Evolutionary conservation across 1,284 basidiomycete species (phyloP).

Genomic region (Cryptococcus jaspeensis): DNA sequence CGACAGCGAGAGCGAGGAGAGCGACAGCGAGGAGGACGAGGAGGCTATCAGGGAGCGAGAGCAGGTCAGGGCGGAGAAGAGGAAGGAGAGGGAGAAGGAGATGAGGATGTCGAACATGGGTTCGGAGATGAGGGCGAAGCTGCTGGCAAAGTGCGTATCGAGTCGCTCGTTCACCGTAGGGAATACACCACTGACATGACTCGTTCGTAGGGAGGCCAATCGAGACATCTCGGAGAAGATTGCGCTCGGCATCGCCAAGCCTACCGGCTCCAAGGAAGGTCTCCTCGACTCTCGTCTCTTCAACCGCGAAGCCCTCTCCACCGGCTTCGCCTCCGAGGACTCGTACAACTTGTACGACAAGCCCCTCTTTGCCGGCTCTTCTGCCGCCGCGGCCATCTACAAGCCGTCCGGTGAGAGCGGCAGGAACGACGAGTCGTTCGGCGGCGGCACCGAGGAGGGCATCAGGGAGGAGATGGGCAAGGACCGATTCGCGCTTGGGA

Average conservation of each 20-base stretch:
- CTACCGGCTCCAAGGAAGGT: slow-evolving; percentile 88
- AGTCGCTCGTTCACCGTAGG: too few relatives aligned
- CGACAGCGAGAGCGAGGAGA: slow-evolving; percentile 57
- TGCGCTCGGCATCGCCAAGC: slow-evolving; percentile 94
- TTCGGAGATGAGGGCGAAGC: slow-evolving; percentile 90
- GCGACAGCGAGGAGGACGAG: slow-evolving; percentile 69
- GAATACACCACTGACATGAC: not conserved
- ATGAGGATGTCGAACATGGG: slow-evolving; percentile 99
- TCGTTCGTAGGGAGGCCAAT: slow-evolving; percentile 69
- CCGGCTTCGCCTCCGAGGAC: slow-evolving; percentile 86
- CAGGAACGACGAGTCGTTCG: slow-evolving; percentile 83
- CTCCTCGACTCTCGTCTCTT: slow-evolving; percentile 97
- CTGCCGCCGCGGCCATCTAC: slow-evolving; percentile 96
- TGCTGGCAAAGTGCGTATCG: slow-evolving; percentile 68
- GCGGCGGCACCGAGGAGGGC: slow-evolving; percentile 91
- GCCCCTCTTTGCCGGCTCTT: slow-evolving; percentile 92
- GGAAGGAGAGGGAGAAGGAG: slow-evolving; percentile 90
- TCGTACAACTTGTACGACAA: slow-evolving; percentile 91
- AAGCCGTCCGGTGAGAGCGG: slow-evolving; percentile 70
- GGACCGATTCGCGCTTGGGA: slow-evolving; percentile 91
- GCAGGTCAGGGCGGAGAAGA: slow-evolving; percentile 85
- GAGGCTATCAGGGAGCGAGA: slow-evolving; percentile 83
- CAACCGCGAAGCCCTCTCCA: slow-evolving; percentile 86
- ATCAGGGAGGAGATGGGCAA: slow-evolving; percentile 85
- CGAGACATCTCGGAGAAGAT: slow-evolving; percentile 99